A percentile compares a stretch with the other conserved stretches of the same genome.
These are phyloP conservation scores for Fusarium guadeloupense DNA, from an alignment of 2,329 filamentous ascomycete species.

Conservation along the genomic window DNA sequence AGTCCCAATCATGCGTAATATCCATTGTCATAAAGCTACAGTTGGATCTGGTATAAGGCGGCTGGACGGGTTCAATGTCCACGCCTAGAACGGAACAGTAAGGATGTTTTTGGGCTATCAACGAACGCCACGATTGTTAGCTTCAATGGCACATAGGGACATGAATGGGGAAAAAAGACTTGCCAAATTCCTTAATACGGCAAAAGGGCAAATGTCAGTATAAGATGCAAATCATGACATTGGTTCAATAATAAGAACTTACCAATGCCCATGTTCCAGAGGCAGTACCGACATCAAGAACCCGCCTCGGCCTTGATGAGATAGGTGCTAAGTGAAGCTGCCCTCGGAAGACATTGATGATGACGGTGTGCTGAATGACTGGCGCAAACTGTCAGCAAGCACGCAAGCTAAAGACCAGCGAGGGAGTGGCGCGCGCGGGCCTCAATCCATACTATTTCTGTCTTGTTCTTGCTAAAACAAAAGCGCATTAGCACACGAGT, in stretches of 20 bases:
- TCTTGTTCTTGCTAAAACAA: constrained; percentile 36
- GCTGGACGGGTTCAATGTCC: constrained; percentile 31
- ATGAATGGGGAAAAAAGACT: neutral
- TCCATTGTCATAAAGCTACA: constrained; percentile 32
- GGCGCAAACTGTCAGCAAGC: constrained; percentile 17
- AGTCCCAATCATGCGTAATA: constrained; percentile 35
- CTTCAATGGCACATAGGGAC: neutral
- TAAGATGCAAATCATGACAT: neutral
- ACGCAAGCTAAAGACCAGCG: neutral
- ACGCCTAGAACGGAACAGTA: constrained; percentile 34
- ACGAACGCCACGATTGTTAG: constrained; percentile 14
- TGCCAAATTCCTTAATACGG: constrained; percentile 34
- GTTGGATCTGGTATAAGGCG: constrained; percentile 29
- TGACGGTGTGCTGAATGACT: constrained; percentile 38
- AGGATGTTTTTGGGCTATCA: constrained; percentile 32
- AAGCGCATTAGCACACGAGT: constrained; percentile 18
- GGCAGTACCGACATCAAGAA: constrained; percentile 35
- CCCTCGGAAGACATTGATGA: constrained; percentile 34
- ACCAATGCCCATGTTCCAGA: constrained; percentile 36
- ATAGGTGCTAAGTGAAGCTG: constrained; percentile 35
- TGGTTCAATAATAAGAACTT: neutral
- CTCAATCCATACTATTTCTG: constrained; percentile 32
- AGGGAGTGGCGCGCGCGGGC: constrained; percentile 1
- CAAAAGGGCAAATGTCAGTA: constrained; percentile 5
- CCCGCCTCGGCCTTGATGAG: constrained; percentile 23